Conservation (phyloP, 768 basidiomycete species). For the Kwoniella sp. region DNA sequence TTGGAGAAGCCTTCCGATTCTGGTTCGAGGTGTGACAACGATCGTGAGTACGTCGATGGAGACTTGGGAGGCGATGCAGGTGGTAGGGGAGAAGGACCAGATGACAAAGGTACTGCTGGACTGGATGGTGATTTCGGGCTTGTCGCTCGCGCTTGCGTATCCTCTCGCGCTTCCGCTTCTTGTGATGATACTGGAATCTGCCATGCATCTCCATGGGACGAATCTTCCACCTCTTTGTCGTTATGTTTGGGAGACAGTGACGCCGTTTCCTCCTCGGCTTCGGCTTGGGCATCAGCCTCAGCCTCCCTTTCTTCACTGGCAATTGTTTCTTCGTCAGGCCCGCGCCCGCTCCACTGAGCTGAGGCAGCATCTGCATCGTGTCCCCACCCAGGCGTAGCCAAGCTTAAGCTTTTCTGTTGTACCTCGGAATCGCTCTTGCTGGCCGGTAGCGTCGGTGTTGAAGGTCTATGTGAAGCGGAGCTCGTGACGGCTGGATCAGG, state of each 20-base stretch:
- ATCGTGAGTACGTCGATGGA: no score
- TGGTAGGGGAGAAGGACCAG: neutral
- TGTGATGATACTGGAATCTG: neutral
- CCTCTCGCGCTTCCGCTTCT: no score
- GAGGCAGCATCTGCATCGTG: neutral
- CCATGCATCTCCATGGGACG: neutral
- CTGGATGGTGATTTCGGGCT: neutral
- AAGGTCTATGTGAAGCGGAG: neutral
- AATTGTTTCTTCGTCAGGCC: neutral
- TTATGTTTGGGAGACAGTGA: neutral
- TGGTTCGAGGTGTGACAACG: no score
- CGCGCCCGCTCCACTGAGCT: neutral
- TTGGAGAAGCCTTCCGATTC: slow-evolving; percentile 1
- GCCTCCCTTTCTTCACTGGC: neutral
- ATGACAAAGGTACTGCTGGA: neutral
- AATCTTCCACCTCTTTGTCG: no score
- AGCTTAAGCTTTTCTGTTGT: neutral
- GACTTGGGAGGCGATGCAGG: neutral
- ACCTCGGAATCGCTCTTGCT: neutral
- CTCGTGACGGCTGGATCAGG: no score
- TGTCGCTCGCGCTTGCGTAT: neutral
- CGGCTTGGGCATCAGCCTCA: neutral
- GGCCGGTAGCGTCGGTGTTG: neutral
- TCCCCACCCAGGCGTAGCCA: neutral
- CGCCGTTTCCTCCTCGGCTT: neutral